These are phyloP conservation scores for Saccharomycopsis hybrid DNA, from an alignment of 1,139 yeast species.

Conservation along the genomic window DNA sequence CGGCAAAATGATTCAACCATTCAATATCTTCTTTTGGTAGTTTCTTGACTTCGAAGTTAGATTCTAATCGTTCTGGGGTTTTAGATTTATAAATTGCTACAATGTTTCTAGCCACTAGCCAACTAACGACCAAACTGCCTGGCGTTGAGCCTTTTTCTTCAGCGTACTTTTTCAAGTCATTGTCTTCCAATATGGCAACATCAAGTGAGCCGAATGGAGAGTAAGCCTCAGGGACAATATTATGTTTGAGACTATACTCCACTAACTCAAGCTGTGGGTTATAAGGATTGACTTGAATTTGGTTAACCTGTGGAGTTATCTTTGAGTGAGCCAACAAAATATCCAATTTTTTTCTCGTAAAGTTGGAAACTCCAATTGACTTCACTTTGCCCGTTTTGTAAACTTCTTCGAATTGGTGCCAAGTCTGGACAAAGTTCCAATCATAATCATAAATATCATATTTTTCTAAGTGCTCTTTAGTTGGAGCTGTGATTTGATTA, in stretches of 20 bases:
- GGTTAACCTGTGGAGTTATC: constrained; percentile 63
- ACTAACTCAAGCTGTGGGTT: constrained; percentile 63
- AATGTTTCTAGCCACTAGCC: constrained; percentile 62
- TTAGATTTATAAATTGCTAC: constrained; percentile 74
- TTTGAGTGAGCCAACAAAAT: constrained; percentile 43
- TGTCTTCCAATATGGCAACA: constrained; percentile 54
- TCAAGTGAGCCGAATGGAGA: constrained; percentile 70
- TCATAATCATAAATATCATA: constrained; percentile 37
- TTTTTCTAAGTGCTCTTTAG: constrained; percentile 34
- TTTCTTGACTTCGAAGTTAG: constrained; percentile 52
- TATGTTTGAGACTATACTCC: constrained; percentile 45
- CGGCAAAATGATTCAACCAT: constrained; percentile 38
- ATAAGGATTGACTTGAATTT: constrained; percentile 68
- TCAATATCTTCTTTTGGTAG: constrained; percentile 49
- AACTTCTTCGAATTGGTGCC: constrained; percentile 60
- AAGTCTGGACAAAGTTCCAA: constrained; percentile 60
- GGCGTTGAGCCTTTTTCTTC: constrained; percentile 47
- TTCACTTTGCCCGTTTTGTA: constrained; percentile 46
- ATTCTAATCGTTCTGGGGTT: constrained; percentile 51
- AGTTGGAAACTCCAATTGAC: constrained; percentile 78
- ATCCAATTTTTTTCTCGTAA: constrained; percentile 47
- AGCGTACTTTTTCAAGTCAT: constrained; percentile 44
- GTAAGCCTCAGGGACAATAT: constrained; percentile 63
- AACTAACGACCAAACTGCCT: constrained; percentile 59
- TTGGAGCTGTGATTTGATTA: constrained; percentile 37